A percentile compares a stretch with the other conserved stretches of the same genome.
phyloP scores from a whole-genome alignment of 1,284 basidiomycete species.

The Papiliotrema fonsecae region DNA sequence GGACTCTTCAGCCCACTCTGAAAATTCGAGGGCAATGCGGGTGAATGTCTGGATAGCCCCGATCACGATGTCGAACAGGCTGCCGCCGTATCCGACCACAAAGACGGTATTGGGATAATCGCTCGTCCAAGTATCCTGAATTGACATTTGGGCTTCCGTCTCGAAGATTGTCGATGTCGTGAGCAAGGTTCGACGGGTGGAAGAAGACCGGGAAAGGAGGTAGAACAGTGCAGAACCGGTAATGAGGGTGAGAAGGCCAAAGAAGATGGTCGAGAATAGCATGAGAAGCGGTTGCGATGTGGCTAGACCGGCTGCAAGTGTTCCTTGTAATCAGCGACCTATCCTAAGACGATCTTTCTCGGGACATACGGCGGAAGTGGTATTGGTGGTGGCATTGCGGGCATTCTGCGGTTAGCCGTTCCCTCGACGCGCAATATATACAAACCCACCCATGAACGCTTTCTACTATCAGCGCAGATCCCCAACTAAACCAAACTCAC shows the following conservation, averaged over 20 bases:
- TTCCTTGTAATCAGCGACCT: constrained; percentile 17
- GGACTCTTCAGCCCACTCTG: constrained; percentile 2
- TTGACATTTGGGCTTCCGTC: constrained; percentile 12
- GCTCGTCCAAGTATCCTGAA: constrained; percentile 4
- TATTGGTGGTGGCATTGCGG: constrained; percentile 46
- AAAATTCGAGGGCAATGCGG: constrained; percentile 21
- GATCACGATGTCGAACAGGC: constrained; percentile 32
- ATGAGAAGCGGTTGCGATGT: constrained; percentile 37
- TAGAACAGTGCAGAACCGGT: constrained; percentile 32
- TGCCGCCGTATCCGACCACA: constrained; percentile 25
- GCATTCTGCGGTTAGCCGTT: constrained; percentile 31
- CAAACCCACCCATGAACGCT: constrained; percentile 33
- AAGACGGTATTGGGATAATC: constrained; percentile 15
- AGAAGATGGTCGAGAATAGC: constrained; percentile 31
- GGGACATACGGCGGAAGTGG: constrained; percentile 29
- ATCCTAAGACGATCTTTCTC: neutral
- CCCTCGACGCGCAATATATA: neutral
- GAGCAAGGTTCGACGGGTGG: constrained; percentile 10
- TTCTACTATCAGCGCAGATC: constrained; percentile 20
- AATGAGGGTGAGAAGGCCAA: constrained; percentile 28
- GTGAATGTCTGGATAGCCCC: constrained; percentile 33
- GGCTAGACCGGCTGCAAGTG: constrained; percentile 40
- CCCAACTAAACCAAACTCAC: constrained; percentile 20
- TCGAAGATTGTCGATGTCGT: constrained; percentile 10
- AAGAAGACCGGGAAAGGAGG: constrained; percentile 12